These are phyloP conservation scores for Colletotrichum lupini DNA, from an alignment of 2,329 filamentous ascomycete species.

Conservation along the genomic window DNA sequence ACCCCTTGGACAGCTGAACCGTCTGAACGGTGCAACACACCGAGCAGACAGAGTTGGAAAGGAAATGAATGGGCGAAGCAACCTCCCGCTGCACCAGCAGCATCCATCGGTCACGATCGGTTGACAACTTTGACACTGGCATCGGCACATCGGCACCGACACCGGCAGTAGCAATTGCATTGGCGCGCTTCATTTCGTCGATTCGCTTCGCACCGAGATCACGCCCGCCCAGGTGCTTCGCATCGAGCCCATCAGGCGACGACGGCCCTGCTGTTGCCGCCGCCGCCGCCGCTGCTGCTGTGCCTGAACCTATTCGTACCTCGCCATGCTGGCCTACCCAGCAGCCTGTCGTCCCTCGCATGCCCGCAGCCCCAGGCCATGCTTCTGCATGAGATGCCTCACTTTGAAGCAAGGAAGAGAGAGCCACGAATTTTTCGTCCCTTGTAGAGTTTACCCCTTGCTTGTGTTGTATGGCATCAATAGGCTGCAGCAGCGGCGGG, in stretches of 20 bases:
- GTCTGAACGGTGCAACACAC: neutral
- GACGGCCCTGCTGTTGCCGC: no score
- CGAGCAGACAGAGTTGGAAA: neutral
- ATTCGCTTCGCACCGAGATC: neutral
- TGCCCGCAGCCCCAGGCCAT: neutral
- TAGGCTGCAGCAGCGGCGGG: neutral
- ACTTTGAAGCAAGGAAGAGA: neutral
- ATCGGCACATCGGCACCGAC: conserved; percentile 3
- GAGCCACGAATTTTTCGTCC: neutral
- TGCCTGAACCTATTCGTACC: neutral
- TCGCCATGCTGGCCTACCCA: neutral
- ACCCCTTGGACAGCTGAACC: neutral
- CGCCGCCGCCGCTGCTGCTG: neutral
- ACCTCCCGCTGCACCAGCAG: neutral
- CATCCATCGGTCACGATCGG: neutral
- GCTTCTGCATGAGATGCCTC: neutral
- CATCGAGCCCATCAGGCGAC: neutral
- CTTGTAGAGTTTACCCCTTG: neutral
- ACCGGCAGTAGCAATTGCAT: neutral
- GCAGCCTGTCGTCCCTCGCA: neutral
- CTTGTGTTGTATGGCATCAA: neutral
- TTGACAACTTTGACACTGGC: neutral
- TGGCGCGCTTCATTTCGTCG: neutral
- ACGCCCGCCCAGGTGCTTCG: neutral
- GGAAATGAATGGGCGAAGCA: neutral